A percentile compares a stretch with the other conserved stretches of the same genome.
These are phyloP conservation scores for Pythium aristosporum DNA, from an alignment of 352 stramenopile genomes.

Conservation along the genomic window DNA sequence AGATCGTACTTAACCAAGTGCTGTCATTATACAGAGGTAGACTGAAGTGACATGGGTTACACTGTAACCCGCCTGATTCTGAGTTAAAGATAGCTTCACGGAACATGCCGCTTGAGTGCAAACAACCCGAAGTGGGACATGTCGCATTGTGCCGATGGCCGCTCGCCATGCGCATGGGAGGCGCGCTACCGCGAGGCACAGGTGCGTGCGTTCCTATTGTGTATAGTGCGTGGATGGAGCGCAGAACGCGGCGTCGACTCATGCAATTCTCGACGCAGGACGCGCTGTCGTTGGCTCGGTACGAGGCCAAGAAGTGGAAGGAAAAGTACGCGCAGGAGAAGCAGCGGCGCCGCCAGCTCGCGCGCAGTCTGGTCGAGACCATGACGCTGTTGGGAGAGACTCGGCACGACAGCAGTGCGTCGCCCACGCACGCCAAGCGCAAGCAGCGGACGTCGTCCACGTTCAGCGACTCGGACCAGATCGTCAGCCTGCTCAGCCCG, in stretches of 20 bases:
- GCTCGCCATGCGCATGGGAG: constrained; percentile 26
- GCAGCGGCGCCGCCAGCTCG: constrained; percentile 58
- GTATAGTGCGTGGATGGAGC: background rate
- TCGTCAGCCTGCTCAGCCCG: constrained; percentile 68
- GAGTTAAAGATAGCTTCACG: background rate
- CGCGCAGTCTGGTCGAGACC: constrained; percentile 64
- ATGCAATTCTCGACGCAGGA: constrained; percentile 36
- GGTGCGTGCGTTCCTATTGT: constrained; percentile 7
- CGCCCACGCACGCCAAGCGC: constrained; percentile 6
- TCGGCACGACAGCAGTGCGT: background rate
- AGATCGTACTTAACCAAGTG: background rate
- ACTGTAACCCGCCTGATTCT: background rate
- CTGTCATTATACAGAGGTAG: background rate
- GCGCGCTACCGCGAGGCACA: constrained; percentile 24
- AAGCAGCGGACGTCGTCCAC: constrained; percentile 39
- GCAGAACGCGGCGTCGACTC: background rate
- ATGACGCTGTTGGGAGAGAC: constrained; percentile 43
- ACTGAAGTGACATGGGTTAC: constrained; percentile 14
- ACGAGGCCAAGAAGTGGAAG: constrained; percentile 76
- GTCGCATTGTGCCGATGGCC: background rate
- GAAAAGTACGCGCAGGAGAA: constrained; percentile 80
- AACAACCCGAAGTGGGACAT: constrained; percentile 12
- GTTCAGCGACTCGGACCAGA: constrained; percentile 53
- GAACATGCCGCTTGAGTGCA: background rate
- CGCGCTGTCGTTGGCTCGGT: constrained; percentile 57